A percentile compares a stretch with the other conserved stretches of the same genome.
These are phyloP conservation scores for Fusarium buharicum DNA, from an alignment of 2,329 filamentous ascomycete species.

Conservation along the genomic window DNA sequence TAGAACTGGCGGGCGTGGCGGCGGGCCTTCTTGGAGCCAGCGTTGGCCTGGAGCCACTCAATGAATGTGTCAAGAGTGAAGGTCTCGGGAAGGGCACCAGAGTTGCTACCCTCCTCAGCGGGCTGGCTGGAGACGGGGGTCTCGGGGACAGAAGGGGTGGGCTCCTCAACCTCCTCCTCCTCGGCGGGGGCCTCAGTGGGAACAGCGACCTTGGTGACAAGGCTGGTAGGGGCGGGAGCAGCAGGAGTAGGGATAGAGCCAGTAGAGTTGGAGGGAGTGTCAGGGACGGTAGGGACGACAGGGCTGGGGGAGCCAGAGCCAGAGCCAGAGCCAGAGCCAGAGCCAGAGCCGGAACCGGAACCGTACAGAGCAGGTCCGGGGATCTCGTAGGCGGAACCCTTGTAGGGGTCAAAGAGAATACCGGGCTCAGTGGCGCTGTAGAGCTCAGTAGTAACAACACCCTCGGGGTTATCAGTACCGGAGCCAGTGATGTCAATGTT, in stretches of 20 bases:
- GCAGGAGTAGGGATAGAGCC: slow-evolving; percentile 16
- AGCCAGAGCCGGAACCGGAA: slow-evolving; percentile 25
- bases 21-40: slow-evolving; percentile 26
- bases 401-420: slow-evolving; percentile 50
- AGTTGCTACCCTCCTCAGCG: neutral
- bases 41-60: slow-evolving; percentile 27
- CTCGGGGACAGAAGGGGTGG: neutral
- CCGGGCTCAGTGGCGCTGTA: slow-evolving; percentile 47
- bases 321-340: slow-evolving; percentile 21
- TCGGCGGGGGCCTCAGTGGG: slow-evolving; percentile 14
- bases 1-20: slow-evolving; percentile 41
- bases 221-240: slow-evolving; percentile 11
- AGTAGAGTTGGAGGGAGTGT: slow-evolving; percentile 10
- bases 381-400: slow-evolving; percentile 43
- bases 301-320: slow-evolving; percentile 21
- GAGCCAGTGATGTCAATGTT: slow-evolving; percentile 54
- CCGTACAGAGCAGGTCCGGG: slow-evolving; percentile 47
- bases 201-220: slow-evolving; percentile 16
- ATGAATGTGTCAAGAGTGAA: slow-evolving; percentile 43
- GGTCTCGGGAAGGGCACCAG: slow-evolving; percentile 36
- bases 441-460: slow-evolving; percentile 48
- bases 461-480: slow-evolving; percentile 50
- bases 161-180: neutral
- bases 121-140: slow-evolving; percentile 10
- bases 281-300: slow-evolving; percentile 22